Evolutionary conservation across 768 basidiomycete genomes (phyloP), one percentile per base, ranked within the genome.

Genomic region (Chalciporus pseudorubinellus): DNA sequence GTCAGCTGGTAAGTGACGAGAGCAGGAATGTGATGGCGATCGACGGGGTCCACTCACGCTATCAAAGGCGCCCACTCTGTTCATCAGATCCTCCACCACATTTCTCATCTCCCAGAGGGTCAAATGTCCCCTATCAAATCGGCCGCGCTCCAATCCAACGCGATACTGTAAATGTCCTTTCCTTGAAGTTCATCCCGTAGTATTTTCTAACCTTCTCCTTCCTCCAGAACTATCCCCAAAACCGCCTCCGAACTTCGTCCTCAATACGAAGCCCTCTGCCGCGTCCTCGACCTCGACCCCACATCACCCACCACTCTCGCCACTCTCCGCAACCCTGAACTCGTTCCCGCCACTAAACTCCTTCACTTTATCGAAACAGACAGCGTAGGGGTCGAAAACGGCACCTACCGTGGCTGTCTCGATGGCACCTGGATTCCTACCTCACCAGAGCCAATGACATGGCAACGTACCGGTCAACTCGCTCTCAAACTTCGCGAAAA

Each of bases 71-170:
- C 79, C 1, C 87, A 92, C 67, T 82, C 88, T 0, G 81, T 86
- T 1, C 87, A 88, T 57, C 86, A 90, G 64, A 62, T 87, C 22
- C 71, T 92, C 4, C 86, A 89, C 44, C 80, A 82, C 59, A 83
- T 77, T 19, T 87, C 86, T 5, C 73, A 74, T 20, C 74, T 89
- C 21, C 83, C 85, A 0, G 63, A 69, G 3, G 80, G 78, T 12
- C 63, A 72, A 53, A 63, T 65, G 19, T 79, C 87, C 1, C 89
- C 89, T 1, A 86, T 90, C 60, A 74, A 74, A 22, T 82, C 83
- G 12, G 87, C 85, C 10, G 63, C 79, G 8, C 63, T 89, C 18
- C 83, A 88, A 61, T 90, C 87, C 4, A 92, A 92, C 58, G 83
- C 85, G 0, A 84, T 92, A 24, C 59, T 84, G 81, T 85, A 57